These are phyloP conservation scores for Halophytophthora polymorphica DNA, from an alignment of 352 stramenopile genomes.

Conservation along the genomic window DNA sequence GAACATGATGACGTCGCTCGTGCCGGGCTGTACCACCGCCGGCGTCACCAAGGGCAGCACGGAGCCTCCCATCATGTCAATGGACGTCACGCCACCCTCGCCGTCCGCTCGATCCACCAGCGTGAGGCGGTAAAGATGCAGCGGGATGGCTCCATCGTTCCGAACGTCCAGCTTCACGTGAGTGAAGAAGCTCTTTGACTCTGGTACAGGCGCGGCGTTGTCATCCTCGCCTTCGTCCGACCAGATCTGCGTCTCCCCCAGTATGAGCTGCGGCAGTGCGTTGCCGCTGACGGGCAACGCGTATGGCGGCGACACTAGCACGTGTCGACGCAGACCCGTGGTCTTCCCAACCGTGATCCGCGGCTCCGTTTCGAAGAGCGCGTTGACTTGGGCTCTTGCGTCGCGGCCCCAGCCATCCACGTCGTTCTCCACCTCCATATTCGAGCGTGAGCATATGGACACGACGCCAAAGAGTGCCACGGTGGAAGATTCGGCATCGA, in stretches of 20 bases:
- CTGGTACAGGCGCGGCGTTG: background rate
- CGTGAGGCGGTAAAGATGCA: conserved; percentile 45
- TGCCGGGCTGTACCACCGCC: conserved; percentile 26
- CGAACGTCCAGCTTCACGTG: conserved; percentile 32
- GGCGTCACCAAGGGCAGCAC: conserved; percentile 29
- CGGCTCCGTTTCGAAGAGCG: conserved; percentile 27
- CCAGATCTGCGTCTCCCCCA: conserved; percentile 34
- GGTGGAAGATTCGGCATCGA: conserved; percentile 24
- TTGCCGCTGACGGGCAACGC: conserved; percentile 33
- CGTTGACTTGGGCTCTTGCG: conserved; percentile 23
- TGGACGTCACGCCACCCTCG: background rate
- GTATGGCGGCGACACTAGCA: conserved; percentile 32
- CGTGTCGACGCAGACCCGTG: conserved; percentile 27
- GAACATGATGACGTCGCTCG: conserved; percentile 23
- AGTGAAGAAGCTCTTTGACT: conserved; percentile 26
- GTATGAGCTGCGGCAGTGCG: conserved; percentile 37
- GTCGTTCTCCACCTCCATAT: conserved; percentile 31
- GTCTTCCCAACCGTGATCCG: conserved; percentile 17
- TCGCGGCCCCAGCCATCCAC: conserved; percentile 22
- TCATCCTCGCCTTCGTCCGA: conserved; percentile 19
- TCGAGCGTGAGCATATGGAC: conserved; percentile 43
- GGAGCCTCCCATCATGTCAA: conserved; percentile 9
- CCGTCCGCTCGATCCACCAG: conserved; percentile 15
- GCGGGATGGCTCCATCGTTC: conserved; percentile 41
- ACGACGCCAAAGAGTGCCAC: conserved; percentile 31